Conservation (phyloP, 2,329 filamentous ascomycete species). For the Emydomyces testavorans region DNA sequence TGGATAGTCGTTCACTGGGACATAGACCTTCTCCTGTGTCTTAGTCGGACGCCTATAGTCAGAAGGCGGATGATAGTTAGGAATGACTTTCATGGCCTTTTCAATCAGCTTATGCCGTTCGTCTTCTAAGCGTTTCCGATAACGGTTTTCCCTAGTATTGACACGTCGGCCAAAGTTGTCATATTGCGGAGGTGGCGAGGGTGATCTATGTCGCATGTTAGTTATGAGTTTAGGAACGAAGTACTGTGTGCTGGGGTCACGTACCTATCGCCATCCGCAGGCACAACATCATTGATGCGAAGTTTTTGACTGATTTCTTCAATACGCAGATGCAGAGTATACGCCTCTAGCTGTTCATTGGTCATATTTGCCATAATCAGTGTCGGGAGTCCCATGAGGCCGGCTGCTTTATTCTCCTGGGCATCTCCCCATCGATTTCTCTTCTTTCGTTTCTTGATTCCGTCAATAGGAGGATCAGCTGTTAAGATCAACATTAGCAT, state of each 20-base stretch:
- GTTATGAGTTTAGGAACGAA: slow-evolving; percentile 16
- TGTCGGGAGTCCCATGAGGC: slow-evolving; percentile 92
- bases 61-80: slow-evolving; percentile 96
- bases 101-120: slow-evolving; percentile 98
- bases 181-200: slow-evolving; percentile 91
- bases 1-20: slow-evolving; percentile 99
- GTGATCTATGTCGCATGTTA: slow-evolving; percentile 52
- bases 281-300: slow-evolving; percentile 96
- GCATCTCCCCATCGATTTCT: slow-evolving; percentile 97
- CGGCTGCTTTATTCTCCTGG: slow-evolving; percentile 95
- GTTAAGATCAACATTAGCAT: slow-evolving; percentile 10
- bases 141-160: slow-evolving; percentile 97
- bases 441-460: slow-evolving; percentile 86
- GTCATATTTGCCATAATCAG: slow-evolving; percentile 98
- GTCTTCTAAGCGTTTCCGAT: slow-evolving; percentile 94
- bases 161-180: slow-evolving; percentile 99
- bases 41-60: slow-evolving; percentile 98
- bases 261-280: slow-evolving; percentile 89
- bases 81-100: slow-evolving; percentile 98
- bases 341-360: slow-evolving; percentile 93
- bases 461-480: slow-evolving; percentile 52
- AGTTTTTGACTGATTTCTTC: slow-evolving; percentile 99
- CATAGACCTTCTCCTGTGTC: slow-evolving; percentile 99
- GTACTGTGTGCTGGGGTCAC: neutral
- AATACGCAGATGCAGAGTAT: slow-evolving; percentile 89